phyloP scores from a whole-genome alignment of 257 asterid genomes.

The Echites panduratus region DNA sequence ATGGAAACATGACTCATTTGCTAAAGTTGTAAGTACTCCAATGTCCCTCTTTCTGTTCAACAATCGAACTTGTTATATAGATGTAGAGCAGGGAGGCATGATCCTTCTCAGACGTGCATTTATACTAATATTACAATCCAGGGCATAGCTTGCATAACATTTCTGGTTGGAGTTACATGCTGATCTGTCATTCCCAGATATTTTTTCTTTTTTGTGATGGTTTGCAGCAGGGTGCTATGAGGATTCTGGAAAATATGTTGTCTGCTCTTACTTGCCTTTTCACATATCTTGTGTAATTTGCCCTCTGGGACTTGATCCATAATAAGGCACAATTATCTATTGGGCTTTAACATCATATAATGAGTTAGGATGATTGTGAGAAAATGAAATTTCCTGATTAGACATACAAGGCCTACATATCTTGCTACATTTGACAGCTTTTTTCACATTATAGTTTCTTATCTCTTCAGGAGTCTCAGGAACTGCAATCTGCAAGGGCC shows the following conservation, averaged over 20 bases:
- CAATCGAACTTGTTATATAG: background rate
- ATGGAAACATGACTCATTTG: conserved; percentile 59
- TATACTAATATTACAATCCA: background rate
- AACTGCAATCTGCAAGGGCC: conserved; percentile 89
- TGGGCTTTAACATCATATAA: background rate
- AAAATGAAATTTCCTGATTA: background rate
- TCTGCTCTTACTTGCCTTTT: background rate
- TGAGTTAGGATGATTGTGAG: background rate
- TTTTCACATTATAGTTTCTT: conserved; percentile 18
- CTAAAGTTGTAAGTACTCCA: conserved; percentile 66
- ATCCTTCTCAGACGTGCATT: background rate
- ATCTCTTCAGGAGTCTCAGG: conserved; percentile 79
- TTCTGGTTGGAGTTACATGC: background rate
- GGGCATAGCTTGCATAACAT: background rate
- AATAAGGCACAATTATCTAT: background rate
- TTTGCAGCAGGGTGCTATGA: background rate
- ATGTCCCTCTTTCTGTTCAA: conserved; percentile 10
- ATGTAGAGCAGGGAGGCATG: background rate
- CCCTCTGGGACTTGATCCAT: background rate
- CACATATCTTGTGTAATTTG: background rate
- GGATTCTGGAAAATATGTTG: background rate
- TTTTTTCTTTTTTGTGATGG: background rate
- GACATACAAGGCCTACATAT: background rate
- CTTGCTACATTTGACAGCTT: background rate
- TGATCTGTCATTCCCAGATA: background rate